These are phyloP conservation scores for Penicillium macrosclerotiorum DNA, from an alignment of 495 filamentous ascomycete genomes.

Conservation along the genomic window DNA sequence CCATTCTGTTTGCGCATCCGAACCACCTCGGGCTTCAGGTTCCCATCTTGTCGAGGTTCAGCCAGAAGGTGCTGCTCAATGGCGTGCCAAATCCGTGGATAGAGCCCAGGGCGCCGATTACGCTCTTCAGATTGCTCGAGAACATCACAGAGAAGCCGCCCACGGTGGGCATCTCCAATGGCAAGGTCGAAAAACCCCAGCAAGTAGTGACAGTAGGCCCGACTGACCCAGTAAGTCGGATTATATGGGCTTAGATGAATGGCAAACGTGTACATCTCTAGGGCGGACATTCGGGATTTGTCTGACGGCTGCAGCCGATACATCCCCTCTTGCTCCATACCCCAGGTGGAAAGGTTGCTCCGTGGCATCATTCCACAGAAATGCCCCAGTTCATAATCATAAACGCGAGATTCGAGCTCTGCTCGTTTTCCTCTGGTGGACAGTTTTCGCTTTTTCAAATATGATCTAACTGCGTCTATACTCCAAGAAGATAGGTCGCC, in stretches of 20 bases:
- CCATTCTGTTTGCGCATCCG: conserved; percentile 22
- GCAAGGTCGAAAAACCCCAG: conserved; percentile 81
- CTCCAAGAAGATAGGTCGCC: too few relatives aligned
- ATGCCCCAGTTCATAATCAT: too few relatives aligned
- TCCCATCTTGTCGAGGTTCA: conserved; percentile 2
- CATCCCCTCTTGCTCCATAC: conserved; percentile 11
- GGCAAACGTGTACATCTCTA: conserved; percentile 38
- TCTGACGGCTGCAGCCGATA: conserved; percentile 13
- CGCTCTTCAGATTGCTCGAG: conserved; percentile 16
- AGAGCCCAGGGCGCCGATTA: conserved; percentile 24
- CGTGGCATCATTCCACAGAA: conserved; percentile 11
- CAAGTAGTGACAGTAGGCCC: conserved; percentile 65
- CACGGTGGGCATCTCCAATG: conserved; percentile 78
- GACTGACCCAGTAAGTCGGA: conserved; percentile 63
- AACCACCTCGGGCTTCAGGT: conserved; percentile 5
- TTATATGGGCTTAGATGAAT: conserved; percentile 61
- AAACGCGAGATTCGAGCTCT: conserved; percentile 3
- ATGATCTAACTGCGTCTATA: too few relatives aligned
- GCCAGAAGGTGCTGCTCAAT: conserved; percentile 31
- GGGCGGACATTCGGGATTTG: conserved; percentile 8
- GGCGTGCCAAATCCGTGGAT: conserved; percentile 28
- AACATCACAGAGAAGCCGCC: conserved; percentile 58
- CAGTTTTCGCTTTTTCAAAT: too few relatives aligned
- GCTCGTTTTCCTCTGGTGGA: too few relatives aligned
- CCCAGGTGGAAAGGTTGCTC: conserved; percentile 25